Conservation (phyloP, 352 stramenopile species). For the Globisporangium sylvaticum region DNA sequence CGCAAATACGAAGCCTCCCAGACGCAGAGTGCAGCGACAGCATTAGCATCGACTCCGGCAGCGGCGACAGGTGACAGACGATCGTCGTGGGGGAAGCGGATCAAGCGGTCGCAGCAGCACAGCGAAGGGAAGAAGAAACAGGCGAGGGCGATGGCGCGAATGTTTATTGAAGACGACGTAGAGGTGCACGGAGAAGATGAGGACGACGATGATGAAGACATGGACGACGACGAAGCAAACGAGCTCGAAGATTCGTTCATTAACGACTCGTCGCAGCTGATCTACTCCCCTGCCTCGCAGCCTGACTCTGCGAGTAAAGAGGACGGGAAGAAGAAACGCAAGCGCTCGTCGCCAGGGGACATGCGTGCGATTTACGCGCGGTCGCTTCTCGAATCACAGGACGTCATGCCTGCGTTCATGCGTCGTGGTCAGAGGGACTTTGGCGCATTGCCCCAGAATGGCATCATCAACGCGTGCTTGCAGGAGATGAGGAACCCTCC, state of each 20-base stretch:
- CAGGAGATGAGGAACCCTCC: conserved; percentile 33
- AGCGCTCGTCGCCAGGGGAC: conserved; percentile 32
- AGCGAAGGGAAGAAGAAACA: conserved; percentile 28
- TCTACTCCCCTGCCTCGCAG: conserved; percentile 47
- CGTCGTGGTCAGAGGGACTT: conserved; percentile 34
- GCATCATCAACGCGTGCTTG: conserved; percentile 65
- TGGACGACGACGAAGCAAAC: conserved; percentile 30
- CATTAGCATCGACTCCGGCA: neutral
- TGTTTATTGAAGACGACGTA: conserved; percentile 69
- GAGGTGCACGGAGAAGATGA: conserved; percentile 50
- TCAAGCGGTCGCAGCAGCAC: conserved; percentile 50
- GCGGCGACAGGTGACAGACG: conserved; percentile 6
- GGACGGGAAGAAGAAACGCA: conserved; percentile 19
- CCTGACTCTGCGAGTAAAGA: conserved; percentile 4
- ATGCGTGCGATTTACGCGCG: conserved; percentile 80
- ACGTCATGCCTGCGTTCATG: conserved; percentile 25
- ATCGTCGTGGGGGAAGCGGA: conserved; percentile 58
- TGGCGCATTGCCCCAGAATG: conserved; percentile 38
- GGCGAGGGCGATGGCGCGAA: conserved; percentile 19
- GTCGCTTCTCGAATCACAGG: conserved; percentile 60
- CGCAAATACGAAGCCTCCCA: conserved; percentile 64
- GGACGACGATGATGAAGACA: conserved; percentile 62
- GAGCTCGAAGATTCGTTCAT: conserved; percentile 71
- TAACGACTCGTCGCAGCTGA: conserved; percentile 74
- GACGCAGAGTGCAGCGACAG: conserved; percentile 4